Conservation (phyloP, 208 protist genomes). For the Trichomonas gallinae region DNA sequence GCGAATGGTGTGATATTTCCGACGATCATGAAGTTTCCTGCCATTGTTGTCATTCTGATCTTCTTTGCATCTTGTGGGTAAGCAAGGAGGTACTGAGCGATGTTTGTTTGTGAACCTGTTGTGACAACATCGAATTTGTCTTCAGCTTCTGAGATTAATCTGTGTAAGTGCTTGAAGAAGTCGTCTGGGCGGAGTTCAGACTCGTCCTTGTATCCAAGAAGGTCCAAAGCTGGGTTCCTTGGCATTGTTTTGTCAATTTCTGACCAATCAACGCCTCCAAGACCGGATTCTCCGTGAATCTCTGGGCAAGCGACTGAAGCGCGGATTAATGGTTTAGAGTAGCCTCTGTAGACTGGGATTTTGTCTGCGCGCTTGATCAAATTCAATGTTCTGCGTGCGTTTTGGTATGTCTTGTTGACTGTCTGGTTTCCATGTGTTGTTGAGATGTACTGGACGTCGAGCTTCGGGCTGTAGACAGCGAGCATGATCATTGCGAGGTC, state of each 20-base stretch:
- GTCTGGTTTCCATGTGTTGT: conserved; percentile 21
- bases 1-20: neutral
- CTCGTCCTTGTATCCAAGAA: neutral
- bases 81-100: neutral
- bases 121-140: neutral
- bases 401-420: conserved; percentile 14
- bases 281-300: conserved; percentile 1
- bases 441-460: neutral
- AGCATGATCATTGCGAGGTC: neutral
- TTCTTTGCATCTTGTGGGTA: neutral
- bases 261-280: conserved; percentile 1
- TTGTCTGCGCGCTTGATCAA: neutral
- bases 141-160: neutral
- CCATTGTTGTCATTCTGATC: neutral
- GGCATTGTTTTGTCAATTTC: conserved; percentile 7
- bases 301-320: neutral
- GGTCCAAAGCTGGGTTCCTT: neutral
- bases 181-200: neutral
- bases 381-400: neutral
- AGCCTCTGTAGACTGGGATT: neutral
- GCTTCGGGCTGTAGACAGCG: neutral
- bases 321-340: neutral
- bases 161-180: neutral
- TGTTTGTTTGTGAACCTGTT: neutral
- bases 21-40: neutral